Evolutionary conservation across 768 basidiomycete species (phyloP), one percentile per base, ranked within the genome.

Genomic region (Leccinum subgranulosum): DNA sequence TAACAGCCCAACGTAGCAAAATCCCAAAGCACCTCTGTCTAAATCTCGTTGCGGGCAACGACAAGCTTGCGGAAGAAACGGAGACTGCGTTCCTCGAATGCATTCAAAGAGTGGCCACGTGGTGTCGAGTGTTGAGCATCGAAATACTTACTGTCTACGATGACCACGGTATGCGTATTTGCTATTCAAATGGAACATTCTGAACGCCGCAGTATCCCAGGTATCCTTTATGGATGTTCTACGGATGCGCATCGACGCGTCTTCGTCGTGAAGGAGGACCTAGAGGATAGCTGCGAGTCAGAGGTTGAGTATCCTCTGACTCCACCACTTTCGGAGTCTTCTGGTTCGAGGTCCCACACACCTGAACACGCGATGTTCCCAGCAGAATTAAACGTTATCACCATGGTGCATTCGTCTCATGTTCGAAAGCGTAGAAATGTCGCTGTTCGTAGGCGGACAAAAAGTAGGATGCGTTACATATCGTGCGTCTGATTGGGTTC

Each of bases 261-360:
- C 51, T 66, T 73, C 54, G 48, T 60, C 8, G 48, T 57, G 56
- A 57, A 62, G 53, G 70, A 68, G 54, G 50, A 33, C 49, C 64
- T 36, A 29, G 62, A 60, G 54, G 73, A 78, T 29, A 74, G 73
- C 19, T 75, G 76, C 54, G 81, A 80, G 55, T 81, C 83, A 19
- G 87, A 88, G 55, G 70, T 81, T 3, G 81, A 84, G 64, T 90
- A 85, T 69, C 90, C 90, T 41, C 75, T 83, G 46, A 92, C 90
- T 0, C 90, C 90, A n/a, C 90, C 90, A 3, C 74, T 81, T 17
- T 92, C 90, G 8, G 89, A 90, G 68, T 80, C 79, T 64, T 84
- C 87, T 25, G 82, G 81, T 25, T 88, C 88, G 11, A 77, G 84
- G 56, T 77, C 85, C 28, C 73, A 84, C 25, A 86, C 86, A 3